Conservation (phyloP, 1,139 yeast species). For the Blastobotrys indianensis region DNA sequence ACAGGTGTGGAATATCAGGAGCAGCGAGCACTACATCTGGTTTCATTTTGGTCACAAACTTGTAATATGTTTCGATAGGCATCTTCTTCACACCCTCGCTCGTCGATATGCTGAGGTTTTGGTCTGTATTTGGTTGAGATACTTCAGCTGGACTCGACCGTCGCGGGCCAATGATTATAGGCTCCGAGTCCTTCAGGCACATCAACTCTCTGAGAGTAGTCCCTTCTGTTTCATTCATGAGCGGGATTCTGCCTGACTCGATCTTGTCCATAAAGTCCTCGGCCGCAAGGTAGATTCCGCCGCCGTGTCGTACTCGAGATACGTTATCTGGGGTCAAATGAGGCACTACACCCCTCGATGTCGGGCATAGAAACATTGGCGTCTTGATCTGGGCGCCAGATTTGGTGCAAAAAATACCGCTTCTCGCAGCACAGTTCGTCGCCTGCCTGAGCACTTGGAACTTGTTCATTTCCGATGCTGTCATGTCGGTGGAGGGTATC, state of each 20-base stretch:
- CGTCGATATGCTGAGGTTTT: conserved; percentile 32
- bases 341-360: conserved; percentile 38
- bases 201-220: conserved; percentile 18
- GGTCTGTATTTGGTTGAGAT: conserved; percentile 33
- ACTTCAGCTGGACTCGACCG: conserved; percentile 30
- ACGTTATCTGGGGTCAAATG: conserved; percentile 40
- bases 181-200: conserved; percentile 21
- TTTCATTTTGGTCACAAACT: conserved; percentile 21
- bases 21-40: conserved; percentile 32
- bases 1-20: conserved; percentile 32
- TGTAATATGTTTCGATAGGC: conserved; percentile 23
- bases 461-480: conserved; percentile 5
- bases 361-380: conserved; percentile 32
- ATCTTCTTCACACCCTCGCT: conserved; percentile 34
- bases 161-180: conserved; percentile 27
- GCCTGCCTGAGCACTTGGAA: conserved; percentile 10
- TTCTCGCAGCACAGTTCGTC: conserved; percentile 11
- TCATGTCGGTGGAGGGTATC: too few relatives aligned
- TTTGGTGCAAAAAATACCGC: conserved; percentile 10
- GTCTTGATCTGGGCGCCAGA: conserved; percentile 21
- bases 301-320: conserved; percentile 13
- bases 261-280: conserved; percentile 33
- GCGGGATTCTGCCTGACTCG: conserved; percentile 16
- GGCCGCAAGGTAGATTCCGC: conserved; percentile 26
- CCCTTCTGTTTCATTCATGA: conserved; percentile 17